phyloP scores from a whole-genome alignment of 106 monocot genomes.

The Acorus gramineus region DNA sequence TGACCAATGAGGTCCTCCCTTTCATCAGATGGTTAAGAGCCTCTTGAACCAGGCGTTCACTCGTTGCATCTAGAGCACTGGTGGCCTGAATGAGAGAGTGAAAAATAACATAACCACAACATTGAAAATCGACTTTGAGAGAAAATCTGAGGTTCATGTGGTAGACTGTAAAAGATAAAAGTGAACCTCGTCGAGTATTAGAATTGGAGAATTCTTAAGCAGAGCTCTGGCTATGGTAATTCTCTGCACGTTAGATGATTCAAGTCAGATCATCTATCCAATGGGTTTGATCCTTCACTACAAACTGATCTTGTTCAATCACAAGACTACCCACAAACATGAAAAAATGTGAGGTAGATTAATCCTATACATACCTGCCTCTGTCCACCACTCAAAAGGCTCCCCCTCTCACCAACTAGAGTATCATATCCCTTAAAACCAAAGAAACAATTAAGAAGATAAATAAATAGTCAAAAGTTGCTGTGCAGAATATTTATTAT shows the following conservation, averaged over 20 bases:
- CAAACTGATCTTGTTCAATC: too few species aligned
- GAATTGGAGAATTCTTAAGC: constrained; percentile 88
- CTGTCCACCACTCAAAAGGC: constrained; percentile 92
- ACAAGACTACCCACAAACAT: too few species aligned
- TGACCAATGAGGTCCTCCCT: constrained; percentile 83
- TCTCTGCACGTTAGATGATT: constrained; percentile 45
- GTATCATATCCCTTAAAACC: constrained; percentile 84
- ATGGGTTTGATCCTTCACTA: too few species aligned
- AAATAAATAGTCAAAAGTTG: background rate
- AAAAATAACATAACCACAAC: background rate
- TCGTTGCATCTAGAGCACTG: constrained; percentile 88
- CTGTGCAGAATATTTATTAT: background rate
- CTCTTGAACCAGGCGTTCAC: constrained; percentile 89
- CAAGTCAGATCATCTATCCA: background rate
- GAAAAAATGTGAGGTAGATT: too few species aligned
- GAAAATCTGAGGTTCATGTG: background rate
- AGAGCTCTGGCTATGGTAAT: constrained; percentile 91
- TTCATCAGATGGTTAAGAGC: constrained; percentile 87
- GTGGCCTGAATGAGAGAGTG: constrained; percentile 56
- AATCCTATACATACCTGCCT: constrained; percentile 40
- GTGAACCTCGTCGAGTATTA: constrained; percentile 89
- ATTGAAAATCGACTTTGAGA: background rate
- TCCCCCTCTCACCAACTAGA: constrained; percentile 80
- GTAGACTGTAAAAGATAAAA: background rate
- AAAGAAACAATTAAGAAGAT: constrained; percentile 5